Evolutionary conservation across 2,329 filamentous ascomycete genomes (phyloP).

Genomic region (Mycosphaerella arachidis): DNA sequence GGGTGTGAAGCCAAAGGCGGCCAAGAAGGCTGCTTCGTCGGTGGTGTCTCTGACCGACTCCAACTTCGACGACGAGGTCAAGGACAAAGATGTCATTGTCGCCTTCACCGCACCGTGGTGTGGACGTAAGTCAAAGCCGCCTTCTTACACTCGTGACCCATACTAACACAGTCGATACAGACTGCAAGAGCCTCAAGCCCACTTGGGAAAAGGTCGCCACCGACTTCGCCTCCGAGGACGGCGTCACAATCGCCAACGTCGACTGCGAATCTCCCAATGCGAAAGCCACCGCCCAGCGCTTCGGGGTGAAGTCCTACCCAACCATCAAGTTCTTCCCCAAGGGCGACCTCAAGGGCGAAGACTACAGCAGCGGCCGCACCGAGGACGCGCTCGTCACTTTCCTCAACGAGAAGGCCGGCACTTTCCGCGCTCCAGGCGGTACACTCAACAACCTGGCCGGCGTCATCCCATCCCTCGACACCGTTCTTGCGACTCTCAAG

Average conservation of each 20-base stretch:
- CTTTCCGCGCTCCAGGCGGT: conserved; percentile 76
- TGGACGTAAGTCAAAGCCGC: conserved; percentile 68
- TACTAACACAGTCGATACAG: conserved; percentile 44
- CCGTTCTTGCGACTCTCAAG: conserved; percentile 65
- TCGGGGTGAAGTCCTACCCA: conserved; percentile 81
- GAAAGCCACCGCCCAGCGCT: conserved; percentile 70
- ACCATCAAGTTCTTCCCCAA: conserved; percentile 98
- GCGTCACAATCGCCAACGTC: conserved; percentile 87
- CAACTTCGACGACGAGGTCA: conserved; percentile 72
- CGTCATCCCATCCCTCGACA: conserved; percentile 74
- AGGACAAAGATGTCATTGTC: conserved; percentile 87
- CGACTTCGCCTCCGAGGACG: conserved; percentile 72
- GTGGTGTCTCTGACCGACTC: conserved; percentile 77
- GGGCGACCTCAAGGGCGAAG: conserved; percentile 66
- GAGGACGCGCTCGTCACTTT: conserved; percentile 74
- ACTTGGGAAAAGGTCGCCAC: conserved; percentile 81
- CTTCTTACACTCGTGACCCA: not conserved
- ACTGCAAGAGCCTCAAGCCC: conserved; percentile 94
- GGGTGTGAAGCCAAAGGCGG: conserved; percentile 72
- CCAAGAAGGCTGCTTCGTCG: conserved; percentile 66
- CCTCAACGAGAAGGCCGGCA: conserved; percentile 84
- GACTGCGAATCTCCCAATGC: conserved; percentile 85
- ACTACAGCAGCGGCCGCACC: conserved; percentile 70
- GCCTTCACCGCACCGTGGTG: conserved; percentile 99
- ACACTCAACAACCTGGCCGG: conserved; percentile 74